Conservation (phyloP, 2,329 filamentous ascomycete genomes). For the Trematosphaeria pertusa region DNA sequence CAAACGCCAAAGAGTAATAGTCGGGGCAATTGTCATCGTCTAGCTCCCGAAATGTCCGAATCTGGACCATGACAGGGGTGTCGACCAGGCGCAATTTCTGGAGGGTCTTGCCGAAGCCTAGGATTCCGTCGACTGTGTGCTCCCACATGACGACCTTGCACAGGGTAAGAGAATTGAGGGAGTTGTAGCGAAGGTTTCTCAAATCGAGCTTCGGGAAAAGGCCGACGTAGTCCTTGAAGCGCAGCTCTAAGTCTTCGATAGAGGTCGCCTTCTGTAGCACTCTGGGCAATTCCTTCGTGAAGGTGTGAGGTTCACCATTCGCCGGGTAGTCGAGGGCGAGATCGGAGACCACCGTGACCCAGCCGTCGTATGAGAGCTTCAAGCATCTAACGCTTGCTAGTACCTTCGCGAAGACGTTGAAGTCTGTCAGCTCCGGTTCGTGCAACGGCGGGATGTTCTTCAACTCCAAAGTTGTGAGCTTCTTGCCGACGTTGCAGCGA, state of each 20-base stretch:
- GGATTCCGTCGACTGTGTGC: not conserved
- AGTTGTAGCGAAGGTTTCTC: not conserved
- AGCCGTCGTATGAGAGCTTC: not conserved
- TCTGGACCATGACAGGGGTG: not conserved
- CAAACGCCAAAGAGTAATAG: no score
- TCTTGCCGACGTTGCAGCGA: not conserved
- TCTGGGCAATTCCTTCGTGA: not conserved
- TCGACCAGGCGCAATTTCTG: not conserved
- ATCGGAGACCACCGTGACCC: not conserved
- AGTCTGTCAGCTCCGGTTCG: not conserved
- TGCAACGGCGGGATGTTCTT: not conserved
- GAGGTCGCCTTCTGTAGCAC: not conserved
- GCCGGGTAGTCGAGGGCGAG: not conserved
- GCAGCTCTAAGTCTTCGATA: not conserved
- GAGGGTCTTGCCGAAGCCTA: not conserved
- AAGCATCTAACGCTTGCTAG: not conserved
- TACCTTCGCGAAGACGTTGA: not conserved
- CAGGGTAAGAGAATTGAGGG: not conserved
- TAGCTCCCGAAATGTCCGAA: not conserved
- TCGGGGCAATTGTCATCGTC: not conserved
- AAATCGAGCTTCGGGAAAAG: not conserved
- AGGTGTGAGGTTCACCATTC: not conserved
- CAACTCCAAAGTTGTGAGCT: not conserved
- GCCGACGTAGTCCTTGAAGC: not conserved
- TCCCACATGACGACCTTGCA: not conserved